These are phyloP conservation scores for Xylaria polymorpha DNA, from an alignment of 2,329 filamentous ascomycete genomes.

Conservation along the genomic window DNA sequence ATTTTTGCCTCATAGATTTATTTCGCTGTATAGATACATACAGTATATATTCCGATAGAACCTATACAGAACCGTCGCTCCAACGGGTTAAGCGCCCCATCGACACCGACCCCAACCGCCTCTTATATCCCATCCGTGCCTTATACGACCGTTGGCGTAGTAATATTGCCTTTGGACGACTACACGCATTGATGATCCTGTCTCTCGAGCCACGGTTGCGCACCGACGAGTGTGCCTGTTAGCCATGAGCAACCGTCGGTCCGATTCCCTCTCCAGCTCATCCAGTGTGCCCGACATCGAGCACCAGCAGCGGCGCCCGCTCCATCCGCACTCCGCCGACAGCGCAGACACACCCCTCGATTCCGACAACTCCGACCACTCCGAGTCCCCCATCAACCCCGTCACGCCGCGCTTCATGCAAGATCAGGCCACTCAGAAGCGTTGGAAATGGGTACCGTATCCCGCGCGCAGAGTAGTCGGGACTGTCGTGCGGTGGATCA, in stretches of 20 bases:
- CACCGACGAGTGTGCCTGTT: conserved; percentile 23
- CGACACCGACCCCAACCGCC: no score
- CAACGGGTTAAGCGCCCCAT: not conserved
- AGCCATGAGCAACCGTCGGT: conserved; percentile 33
- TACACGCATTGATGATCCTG: conserved; percentile 12
- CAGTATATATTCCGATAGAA: not conserved
- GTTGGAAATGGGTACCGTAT: conserved; percentile 69
- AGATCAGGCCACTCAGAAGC: conserved; percentile 63
- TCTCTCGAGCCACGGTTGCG: conserved; percentile 11
- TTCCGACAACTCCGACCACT: conserved; percentile 50
- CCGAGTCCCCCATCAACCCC: conserved; percentile 55
- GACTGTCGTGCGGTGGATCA: conserved; percentile 61
- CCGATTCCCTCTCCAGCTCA: conserved; percentile 29
- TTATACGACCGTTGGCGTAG: not conserved
- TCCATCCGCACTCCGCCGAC: conserved; percentile 45
- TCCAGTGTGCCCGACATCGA: conserved; percentile 44
- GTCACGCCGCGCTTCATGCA: conserved; percentile 70
- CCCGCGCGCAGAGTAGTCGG: conserved; percentile 61
- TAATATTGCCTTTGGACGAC: not conserved
- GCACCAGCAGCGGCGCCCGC: conserved; percentile 41
- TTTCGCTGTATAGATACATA: not conserved
- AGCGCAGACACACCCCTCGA: conserved; percentile 54
- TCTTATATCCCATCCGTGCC: no score
- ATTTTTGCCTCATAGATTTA: conserved; percentile 11
- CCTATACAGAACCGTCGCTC: not conserved